Evolutionary conservation across 176 grass and related monocot species (phyloP), one percentile per base, ranked within the genome.

Genomic region (Carex cristatella): DNA sequence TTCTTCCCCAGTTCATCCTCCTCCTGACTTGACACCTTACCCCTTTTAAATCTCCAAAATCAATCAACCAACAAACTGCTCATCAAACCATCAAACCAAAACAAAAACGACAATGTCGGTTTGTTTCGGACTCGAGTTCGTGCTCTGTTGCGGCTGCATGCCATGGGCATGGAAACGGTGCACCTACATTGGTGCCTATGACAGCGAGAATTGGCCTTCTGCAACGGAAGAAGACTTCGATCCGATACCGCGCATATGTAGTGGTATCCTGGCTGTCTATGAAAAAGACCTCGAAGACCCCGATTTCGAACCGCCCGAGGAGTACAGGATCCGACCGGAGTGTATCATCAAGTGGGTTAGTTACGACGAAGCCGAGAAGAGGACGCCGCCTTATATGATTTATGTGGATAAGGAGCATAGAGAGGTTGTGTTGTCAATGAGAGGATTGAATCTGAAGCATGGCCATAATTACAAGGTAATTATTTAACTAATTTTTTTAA

Each of bases 121-220:
- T 80, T 54, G 79, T 19, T 91, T 92, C 87, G 95, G 92, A 51
- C 62, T 97, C 30, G 95, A 93, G 85, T 97, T 91, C 18, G 89
- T 91, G 58, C 86, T 91, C 49, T 94, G 91, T 79, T 27, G 92
- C 16, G 92, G 95, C 0, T 97, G 92, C 88, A 14, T 90, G 23
- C 87, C 86, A 1, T 97, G 95, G 95, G 91, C 89, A 35, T 94
- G 92, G 91, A 97, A 94, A 86, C 95, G 92, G 4, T 85, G 94
- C 73, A 86, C 92, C 84, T 94, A 94, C 89, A 90, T 98, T 73
- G 95, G 95, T 57, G 87, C 89, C 58, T 98, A 98, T 87, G 95
- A 98, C 92, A 98, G 95, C 79, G 95, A 98, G 89, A 75, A 89
- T 6, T 98, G 92, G 95, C 91, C 92, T 28, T 4, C 75, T 28